Evolutionary conservation across 768 basidiomycete genomes (phyloP), one percentile per base, ranked within the genome.

Genomic region (Kockovaella imperatae): DNA sequence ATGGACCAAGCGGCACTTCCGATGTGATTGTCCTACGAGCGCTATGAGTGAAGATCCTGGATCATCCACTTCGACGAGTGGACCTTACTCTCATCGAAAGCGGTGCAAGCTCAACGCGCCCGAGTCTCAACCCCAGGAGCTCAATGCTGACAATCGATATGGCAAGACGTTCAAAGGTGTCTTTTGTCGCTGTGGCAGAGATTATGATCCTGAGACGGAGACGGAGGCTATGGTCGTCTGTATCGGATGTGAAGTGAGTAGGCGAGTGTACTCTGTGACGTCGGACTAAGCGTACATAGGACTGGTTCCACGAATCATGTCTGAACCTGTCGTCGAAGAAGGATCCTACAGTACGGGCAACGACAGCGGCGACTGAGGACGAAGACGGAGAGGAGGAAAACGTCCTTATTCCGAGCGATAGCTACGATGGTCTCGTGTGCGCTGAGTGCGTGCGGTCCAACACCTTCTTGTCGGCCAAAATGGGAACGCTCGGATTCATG

Each of bases 221-320:
- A 55, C 42, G 8, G 69, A 71, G 50, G 59, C 57, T 7, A 71
- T 71, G 69, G 35, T 71, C 1, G 46, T 49, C 41, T 71, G 69
- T 56, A 57, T 71, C 1, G 64, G 47, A 8, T 71, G 69, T 39
- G 69, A 71, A 47, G 65, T 64, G 52, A 52, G 62, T 50, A 3
- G 4, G 13, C 8, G 26, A 15, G 10, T 6, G 29, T 25, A 7
- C 32, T 25, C 32, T 18, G 29, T 21, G 23, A 18, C 10, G 10
- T 2, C 24, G 15, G 32, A 25, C 40, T 42, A 30, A 40, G 3
- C 24, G 36, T 5, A 3, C 23, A 28, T 31, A 67, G 59, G 67
- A 70, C 32, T 70, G 69, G 69, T 68, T 64, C 42, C 69, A 71
- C 40, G 69, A 71, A 31, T 47, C 62, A 15, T 67, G 65, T 29